A percentile compares a stretch with the other conserved stretches of the same genome.
Evolutionary conservation across 108 stramenopile species (phyloP).

Genomic region (Stephanodiscus triporus): DNA sequence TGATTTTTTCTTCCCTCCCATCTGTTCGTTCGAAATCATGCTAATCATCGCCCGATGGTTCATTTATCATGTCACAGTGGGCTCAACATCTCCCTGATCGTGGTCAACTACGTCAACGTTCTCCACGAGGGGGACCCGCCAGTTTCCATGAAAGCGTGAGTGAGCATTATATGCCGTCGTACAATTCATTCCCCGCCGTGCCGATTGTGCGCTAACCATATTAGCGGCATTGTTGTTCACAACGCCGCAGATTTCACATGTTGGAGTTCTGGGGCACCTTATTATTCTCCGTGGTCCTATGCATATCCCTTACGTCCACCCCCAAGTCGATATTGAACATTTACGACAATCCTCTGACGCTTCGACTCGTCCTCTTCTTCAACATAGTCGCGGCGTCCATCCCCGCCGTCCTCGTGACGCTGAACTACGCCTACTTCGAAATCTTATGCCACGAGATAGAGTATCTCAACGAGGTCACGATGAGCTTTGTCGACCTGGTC

Average conservation of each 20-base stretch:
- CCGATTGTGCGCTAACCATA: not conserved
- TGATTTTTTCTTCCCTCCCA: not conserved
- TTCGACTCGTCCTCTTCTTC: conserved; percentile 45
- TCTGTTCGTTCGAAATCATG: not conserved
- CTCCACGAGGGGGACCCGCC: conserved; percentile 5
- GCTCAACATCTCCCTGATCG: conserved; percentile 38
- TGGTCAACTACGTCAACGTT: conserved; percentile 27
- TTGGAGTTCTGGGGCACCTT: conserved; percentile 53
- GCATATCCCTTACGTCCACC: conserved; percentile 27
- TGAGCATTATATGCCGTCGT: not conserved
- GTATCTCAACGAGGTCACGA: conserved; percentile 52
- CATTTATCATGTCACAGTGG: conserved; percentile 4
- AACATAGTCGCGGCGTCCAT: conserved; percentile 43
- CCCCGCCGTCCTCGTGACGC: conserved; percentile 38
- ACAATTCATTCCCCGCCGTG: too few species aligned
- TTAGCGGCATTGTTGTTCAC: conserved; percentile 4
- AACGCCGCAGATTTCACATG: conserved; percentile 33
- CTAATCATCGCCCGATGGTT: not conserved
- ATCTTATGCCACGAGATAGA: conserved; percentile 43
- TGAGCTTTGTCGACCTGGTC: conserved; percentile 40
- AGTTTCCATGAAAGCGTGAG: not conserved
- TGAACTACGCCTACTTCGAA: conserved; percentile 36
- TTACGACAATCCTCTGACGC: conserved; percentile 32
- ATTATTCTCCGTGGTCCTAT: conserved; percentile 27
- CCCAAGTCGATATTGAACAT: conserved; percentile 40